These are phyloP conservation scores for Baudoinia panamericana DNA, from an alignment of 495 filamentous ascomycete genomes.

Conservation along the genomic window DNA sequence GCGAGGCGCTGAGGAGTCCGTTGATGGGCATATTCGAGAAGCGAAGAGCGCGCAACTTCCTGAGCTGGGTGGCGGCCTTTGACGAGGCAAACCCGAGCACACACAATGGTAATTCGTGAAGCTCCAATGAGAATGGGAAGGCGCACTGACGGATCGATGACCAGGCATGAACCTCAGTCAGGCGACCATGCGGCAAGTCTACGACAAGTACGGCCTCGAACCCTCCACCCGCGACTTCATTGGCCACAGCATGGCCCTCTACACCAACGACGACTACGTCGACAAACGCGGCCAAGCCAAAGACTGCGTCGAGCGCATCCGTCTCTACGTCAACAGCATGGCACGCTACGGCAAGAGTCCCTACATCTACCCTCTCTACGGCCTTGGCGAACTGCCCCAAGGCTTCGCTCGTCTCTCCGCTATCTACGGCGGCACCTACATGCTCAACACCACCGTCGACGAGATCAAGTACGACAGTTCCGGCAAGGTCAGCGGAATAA, in stretches of 20 bases:
- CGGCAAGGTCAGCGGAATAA: conserved; percentile 79
- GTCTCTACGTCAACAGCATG: conserved; percentile 95
- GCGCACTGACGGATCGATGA: background rate
- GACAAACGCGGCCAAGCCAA: conserved; percentile 56
- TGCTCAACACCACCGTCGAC: conserved; percentile 89
- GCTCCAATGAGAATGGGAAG: background rate
- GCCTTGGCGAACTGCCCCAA: conserved; percentile 92
- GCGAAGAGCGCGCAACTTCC: conserved; percentile 86
- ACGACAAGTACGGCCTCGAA: conserved; percentile 93
- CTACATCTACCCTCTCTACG: conserved; percentile 98
- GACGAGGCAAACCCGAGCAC: conserved; percentile 69
- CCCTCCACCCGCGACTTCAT: conserved; percentile 87
- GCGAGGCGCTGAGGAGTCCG: conserved; percentile 79
- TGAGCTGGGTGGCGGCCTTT: conserved; percentile 92
- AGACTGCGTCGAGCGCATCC: conserved; percentile 83
- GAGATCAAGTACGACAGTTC: conserved; percentile 70
- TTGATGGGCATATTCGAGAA: conserved; percentile 98
- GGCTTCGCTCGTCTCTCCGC: conserved; percentile 94
- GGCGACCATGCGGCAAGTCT: conserved; percentile 91
- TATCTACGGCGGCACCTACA: conserved; percentile 97
- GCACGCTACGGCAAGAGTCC: conserved; percentile 96
- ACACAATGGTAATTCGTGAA: conserved; percentile 56
- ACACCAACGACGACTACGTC: conserved; percentile 77
- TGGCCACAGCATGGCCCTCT: conserved; percentile 96
- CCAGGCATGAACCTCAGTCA: conserved; percentile 64